Conservation (phyloP, 768 basidiomycete species). For the Sarcodon aspratus region DNA sequence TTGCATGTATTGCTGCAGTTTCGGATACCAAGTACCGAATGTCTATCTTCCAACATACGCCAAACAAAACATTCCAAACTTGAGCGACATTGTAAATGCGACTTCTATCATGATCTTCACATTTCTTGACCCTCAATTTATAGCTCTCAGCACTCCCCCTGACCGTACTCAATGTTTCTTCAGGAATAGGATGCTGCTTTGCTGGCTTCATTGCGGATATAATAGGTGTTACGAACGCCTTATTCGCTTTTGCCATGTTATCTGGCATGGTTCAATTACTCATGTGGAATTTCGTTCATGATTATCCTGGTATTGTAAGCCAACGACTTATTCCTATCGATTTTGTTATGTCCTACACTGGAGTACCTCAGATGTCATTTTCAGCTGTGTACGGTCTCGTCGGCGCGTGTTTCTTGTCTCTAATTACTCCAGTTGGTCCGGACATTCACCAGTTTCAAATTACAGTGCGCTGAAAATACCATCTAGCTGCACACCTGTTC, state of each 20-base stretch:
- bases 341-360: background rate
- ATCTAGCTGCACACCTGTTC: no score
- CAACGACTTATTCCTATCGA: background rate
- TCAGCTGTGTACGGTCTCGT: background rate
- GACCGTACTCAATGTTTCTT: slow-evolving; percentile 10
- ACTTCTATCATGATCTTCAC: background rate
- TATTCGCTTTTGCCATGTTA: slow-evolving; percentile 7
- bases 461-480: no score
- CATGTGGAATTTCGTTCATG: slow-evolving; percentile 11
- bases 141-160: slow-evolving; percentile 8
- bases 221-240: slow-evolving; percentile 11
- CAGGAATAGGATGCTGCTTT: slow-evolving; percentile 9
- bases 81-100: slow-evolving; percentile 5
- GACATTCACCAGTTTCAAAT: no score
- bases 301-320: slow-evolving; percentile 12
- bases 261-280: slow-evolving; percentile 12
- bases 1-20: slow-evolving; percentile 10
- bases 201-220: slow-evolving; percentile 10
- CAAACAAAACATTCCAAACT: slow-evolving; percentile 4
- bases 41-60: slow-evolving; percentile 10
- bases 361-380: no score
- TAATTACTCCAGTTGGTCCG: no score
- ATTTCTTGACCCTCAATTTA: background rate
- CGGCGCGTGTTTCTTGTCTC: no score
- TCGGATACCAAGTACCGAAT: slow-evolving; percentile 10